Evolutionary conservation across 148 eudicot genomes (phyloP), one percentile per base, ranked within the genome.

Genomic region (Rhododendron williamsianum): DNA sequence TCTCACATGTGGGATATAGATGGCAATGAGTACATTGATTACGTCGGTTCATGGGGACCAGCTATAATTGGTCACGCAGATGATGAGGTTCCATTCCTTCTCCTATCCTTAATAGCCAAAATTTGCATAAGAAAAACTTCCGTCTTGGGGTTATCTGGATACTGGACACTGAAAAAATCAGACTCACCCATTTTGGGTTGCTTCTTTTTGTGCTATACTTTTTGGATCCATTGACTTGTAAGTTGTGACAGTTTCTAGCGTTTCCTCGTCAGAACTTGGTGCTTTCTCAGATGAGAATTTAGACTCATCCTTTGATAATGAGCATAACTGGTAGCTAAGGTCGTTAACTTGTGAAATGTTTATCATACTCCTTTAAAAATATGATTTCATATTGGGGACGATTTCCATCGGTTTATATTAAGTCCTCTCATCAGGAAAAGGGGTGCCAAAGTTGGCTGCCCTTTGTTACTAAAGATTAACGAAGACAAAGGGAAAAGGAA

Each of bases 11-110:
- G 98, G 94, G 99, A 97, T 86, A 97, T 93, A 41, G 98, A 97
- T 89, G 98, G 98, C 77, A 97, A 97, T 84, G 93, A 97, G 87
- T 97, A 97, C 89, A 94, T 97, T 76, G 98, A 97, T 87, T 95
- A 97, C 87, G 98, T 97, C 74, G 98, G 98, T 86, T 97, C 98
- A 8, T 97, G 95, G 98, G 98, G 98, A 33, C 98, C 95, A 30
- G 98, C 98, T 78, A 96, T 96, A 58, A 94, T 94, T 84, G 98
- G 95, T 80, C 98, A 94, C 84, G 98, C 98, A 36, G 98, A 96
- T 86, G 98, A 96, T 76, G 89, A 93, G 96, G 98, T 94, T 86
- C 45, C 23, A 21, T 89, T 85, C 80, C 79, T 35, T 73, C 27
- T 74, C 71, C 33, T 33, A 71, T 79, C 84, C 49, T 33, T 18